Conservation (phyloP, 106 monocot species). For the Alisma plantagoaquatica region DNA sequence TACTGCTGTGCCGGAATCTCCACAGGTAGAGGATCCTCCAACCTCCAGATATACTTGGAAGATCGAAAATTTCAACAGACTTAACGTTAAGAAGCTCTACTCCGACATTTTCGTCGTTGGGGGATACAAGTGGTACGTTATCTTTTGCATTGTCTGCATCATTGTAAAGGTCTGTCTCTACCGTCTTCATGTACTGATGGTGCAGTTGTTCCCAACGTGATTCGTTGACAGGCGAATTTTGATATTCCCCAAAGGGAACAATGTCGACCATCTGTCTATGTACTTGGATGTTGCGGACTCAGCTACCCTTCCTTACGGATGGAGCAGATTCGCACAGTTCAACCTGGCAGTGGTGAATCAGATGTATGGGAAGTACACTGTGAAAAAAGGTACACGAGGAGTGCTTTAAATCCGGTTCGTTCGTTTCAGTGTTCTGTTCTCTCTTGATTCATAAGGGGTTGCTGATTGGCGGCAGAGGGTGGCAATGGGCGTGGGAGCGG, state of each 20-base stretch:
- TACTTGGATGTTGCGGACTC: conserved; percentile 95
- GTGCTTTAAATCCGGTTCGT: too few species aligned
- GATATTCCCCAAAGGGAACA: conserved; percentile 92
- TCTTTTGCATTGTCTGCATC: too few species aligned
- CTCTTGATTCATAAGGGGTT: too few species aligned
- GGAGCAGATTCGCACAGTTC: conserved; percentile 88
- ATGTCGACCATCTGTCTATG: conserved; percentile 86
- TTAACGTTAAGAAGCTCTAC: conserved; percentile 85
- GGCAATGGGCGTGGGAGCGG: too few species aligned
- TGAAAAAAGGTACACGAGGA: conserved; percentile 21
- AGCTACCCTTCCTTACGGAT: conserved; percentile 60
- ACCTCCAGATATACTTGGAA: conserved; percentile 80
- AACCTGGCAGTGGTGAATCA: conserved; percentile 71
- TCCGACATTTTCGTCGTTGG: conserved; percentile 80
- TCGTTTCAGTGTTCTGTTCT: too few species aligned
- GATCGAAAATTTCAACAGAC: conserved; percentile 84
- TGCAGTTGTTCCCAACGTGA: too few species aligned
- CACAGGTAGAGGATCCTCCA: conserved; percentile 75
- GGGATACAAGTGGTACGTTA: conserved; percentile 75
- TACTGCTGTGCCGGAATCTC: conserved; percentile 49
- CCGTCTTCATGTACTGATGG: too few species aligned
- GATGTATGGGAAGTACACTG: conserved; percentile 45
- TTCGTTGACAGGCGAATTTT: conserved; percentile 60
- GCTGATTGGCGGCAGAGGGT: too few species aligned
- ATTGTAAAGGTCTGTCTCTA: too few species aligned